Conservation (phyloP, 345 rosid genomes). For the Geranium brycei region DNA sequence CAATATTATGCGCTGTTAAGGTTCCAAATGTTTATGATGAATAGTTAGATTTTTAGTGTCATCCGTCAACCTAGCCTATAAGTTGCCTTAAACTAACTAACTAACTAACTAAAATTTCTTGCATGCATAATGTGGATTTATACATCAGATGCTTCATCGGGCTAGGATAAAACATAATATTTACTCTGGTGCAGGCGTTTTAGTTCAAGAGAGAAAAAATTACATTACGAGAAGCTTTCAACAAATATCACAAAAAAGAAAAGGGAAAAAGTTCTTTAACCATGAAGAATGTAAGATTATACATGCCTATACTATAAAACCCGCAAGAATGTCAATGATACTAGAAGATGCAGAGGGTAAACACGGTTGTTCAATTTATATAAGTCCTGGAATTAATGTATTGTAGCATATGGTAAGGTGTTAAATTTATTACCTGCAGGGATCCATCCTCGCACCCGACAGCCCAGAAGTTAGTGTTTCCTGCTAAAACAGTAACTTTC, state of each 20-base stretch:
- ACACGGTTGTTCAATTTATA: neutral
- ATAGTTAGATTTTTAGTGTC: neutral
- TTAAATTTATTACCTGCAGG: constrained; percentile 48
- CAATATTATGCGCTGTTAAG: neutral
- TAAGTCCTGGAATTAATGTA: neutral
- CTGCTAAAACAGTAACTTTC: constrained; percentile 84
- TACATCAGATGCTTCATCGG: no score
- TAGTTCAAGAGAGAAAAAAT: no score
- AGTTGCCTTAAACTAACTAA: neutral
- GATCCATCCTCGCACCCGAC: constrained; percentile 97
- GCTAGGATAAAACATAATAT: no score
- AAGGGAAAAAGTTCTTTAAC: no score
- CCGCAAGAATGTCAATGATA: no score
- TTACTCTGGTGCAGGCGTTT: no score
- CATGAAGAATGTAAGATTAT: no score
- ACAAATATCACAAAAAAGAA: no score
- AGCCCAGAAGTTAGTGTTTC: constrained; percentile 96
- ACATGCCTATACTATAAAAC: no score
- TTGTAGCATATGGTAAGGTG: neutral
- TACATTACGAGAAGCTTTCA: no score
- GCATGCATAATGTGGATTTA: neutral
- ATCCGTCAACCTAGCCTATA: neutral
- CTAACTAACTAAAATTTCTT: neutral
- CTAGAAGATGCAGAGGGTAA: no score
- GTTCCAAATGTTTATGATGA: neutral